Evolutionary conservation across 306 rosid species (phyloP), one percentile per base, ranked within the genome.

Genomic region (Pachyrhizus erosus): DNA sequence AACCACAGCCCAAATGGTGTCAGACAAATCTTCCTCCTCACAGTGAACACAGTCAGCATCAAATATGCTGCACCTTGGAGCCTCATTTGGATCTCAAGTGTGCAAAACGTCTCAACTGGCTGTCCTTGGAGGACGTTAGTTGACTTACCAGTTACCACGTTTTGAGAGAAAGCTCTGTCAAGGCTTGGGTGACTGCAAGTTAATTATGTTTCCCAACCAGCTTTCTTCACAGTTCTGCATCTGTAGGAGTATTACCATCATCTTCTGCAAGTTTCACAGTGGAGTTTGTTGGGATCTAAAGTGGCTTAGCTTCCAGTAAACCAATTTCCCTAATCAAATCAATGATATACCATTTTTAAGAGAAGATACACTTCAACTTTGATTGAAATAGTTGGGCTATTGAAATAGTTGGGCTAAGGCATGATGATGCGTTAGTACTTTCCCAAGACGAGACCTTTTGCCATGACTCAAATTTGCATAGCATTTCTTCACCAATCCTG

Each of bases 31-130:
- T 26, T 58, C 33, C 60, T 17, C 61, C 29, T 18, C 46, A 1
- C 2, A 9, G 26, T 75, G 43, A 75, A 40, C 24, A 57, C n/a
- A 9, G 18, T 31, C 55, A 75, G 29, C 57, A 39, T 40, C 33
- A n/a, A 42, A 10, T 14, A 43, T 43, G 60, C 29, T 58, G 60
- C 42, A 18, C 43, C 26, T 57, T 39, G 57, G 14, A 24, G 26
- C 37, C 69, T 57, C 70, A 23, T 58, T 76, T 61, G 24, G 42
- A 60, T 76, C 26, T 61, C 60, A 42, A 76, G 31, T 61, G 24
- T 29, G 64, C 48, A 61, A 62, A 37, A 11, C 23, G 27, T 43
- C 48, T 60, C 13, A 76, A 43, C 17, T 23, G 42, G 27, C 0
- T 42, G 31, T 76, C 4, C 27, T 42, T 60, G 42, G 57, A 60